phyloP scores from a whole-genome alignment of 345 rosid genomes.

The Theobroma cacao region DNA sequence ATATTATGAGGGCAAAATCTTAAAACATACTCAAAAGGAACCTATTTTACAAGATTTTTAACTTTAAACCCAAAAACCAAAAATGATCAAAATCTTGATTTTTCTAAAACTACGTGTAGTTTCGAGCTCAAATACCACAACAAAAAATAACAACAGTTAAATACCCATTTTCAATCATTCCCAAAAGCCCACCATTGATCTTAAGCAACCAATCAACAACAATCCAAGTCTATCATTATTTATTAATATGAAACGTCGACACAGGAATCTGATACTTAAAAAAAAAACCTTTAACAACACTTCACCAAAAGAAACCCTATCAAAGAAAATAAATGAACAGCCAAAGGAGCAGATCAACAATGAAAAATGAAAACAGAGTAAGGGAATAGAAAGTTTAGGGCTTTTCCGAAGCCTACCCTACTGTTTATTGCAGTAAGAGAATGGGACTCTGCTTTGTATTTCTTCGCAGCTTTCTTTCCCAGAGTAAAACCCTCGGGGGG shows the following conservation, averaged over 20 bases:
- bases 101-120: background rate
- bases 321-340: background rate
- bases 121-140: background rate
- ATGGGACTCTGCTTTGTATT: background rate
- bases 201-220: background rate
- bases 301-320: background rate
- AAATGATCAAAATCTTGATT: background rate
- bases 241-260: background rate
- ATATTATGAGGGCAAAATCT: background rate
- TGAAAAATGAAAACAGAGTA: background rate
- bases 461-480: background rate
- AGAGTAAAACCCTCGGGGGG: slow-evolving; percentile 8
- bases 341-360: background rate
- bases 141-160: too few relatives aligned
- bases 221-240: background rate
- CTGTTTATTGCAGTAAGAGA: background rate
- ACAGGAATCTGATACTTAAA: background rate
- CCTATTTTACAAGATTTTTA: background rate
- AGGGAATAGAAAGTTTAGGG: background rate
- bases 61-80: background rate
- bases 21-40: background rate
- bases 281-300: background rate
- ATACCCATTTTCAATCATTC: background rate
- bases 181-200: background rate
- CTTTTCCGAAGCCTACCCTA: background rate